These are phyloP conservation scores for Penicillium bialowiezense DNA, from an alignment of 495 filamentous ascomycete species.

Conservation along the genomic window DNA sequence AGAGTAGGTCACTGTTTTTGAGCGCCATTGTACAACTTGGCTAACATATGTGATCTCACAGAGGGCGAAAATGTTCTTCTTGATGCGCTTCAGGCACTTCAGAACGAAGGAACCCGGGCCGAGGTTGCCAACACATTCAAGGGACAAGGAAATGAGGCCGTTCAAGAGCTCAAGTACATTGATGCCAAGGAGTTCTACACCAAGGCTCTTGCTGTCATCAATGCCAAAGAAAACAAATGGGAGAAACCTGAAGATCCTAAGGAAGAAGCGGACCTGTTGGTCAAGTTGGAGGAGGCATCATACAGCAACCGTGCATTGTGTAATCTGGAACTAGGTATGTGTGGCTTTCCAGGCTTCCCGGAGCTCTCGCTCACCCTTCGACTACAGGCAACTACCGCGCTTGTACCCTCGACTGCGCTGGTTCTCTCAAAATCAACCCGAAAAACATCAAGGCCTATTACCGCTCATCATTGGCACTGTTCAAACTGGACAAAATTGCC, in stretches of 20 bases:
- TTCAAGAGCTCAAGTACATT: conserved; percentile 65
- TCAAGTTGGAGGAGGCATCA: conserved; percentile 65
- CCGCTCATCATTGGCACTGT: conserved; percentile 70
- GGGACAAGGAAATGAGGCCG: conserved; percentile 87
- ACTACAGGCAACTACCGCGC: conserved; percentile 73
- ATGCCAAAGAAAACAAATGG: conserved; percentile 54
- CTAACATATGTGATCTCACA: conserved; percentile 12
- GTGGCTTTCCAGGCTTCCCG: neutral
- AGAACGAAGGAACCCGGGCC: conserved; percentile 83
- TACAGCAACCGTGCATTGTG: conserved; percentile 85
- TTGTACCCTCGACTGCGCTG: conserved; percentile 76
- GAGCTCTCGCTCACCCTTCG: conserved; percentile 6
- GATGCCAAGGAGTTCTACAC: conserved; percentile 91
- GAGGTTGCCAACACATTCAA: conserved; percentile 80
- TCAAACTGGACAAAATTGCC: conserved; percentile 65
- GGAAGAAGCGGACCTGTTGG: conserved; percentile 57
- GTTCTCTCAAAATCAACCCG: conserved; percentile 73
- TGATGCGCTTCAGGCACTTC: conserved; percentile 83
- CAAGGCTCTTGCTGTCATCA: conserved; percentile 71
- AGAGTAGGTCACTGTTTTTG: conserved; percentile 35
- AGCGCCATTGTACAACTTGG: neutral
- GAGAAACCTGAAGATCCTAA: conserved; percentile 41
- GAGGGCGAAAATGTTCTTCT: conserved; percentile 69
- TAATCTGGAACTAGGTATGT: conserved; percentile 70
- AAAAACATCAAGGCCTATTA: conserved; percentile 86